phyloP scores from a whole-genome alignment of 495 filamentous ascomycete genomes.

The Penicillium crystallinum region DNA sequence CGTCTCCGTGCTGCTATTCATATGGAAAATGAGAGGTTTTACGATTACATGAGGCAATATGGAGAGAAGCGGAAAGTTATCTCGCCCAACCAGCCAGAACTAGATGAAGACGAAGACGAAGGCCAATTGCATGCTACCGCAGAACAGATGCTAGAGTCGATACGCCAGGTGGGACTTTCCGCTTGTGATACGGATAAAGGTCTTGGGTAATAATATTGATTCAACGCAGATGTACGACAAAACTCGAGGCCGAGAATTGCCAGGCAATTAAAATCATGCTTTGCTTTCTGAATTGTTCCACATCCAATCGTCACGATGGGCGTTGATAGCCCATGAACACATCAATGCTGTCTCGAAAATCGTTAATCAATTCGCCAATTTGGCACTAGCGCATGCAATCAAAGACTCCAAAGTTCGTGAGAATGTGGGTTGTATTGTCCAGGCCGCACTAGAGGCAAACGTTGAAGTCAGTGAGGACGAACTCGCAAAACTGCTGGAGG shows the following conservation, averaged over 20 bases:
- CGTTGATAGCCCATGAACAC: constrained; percentile 11
- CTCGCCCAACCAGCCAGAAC: neutral
- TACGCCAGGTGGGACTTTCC: constrained; percentile 5
- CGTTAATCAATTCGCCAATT: constrained; percentile 13
- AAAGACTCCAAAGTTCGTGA: constrained; percentile 24
- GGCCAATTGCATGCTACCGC: constrained; percentile 3
- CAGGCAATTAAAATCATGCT: constrained; percentile 42
- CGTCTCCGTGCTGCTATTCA: constrained; percentile 22
- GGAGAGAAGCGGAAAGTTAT: constrained; percentile 16
- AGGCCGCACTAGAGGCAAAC: constrained; percentile 11
- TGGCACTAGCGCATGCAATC: constrained; percentile 9
- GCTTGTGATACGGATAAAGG: neutral
- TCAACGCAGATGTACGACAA: constrained; percentile 14
- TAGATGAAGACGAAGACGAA: neutral
- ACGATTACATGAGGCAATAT: constrained; percentile 15
- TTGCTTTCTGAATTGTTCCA: constrained; percentile 36
- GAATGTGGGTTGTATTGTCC: constrained; percentile 22
- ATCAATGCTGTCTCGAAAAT: constrained; percentile 8
- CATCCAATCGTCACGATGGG: constrained; percentile 31
- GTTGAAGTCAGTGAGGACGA: constrained; percentile 22
- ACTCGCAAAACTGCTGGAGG: constrained; percentile 21
- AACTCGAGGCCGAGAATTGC: constrained; percentile 34
- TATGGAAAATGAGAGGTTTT: constrained; percentile 19
- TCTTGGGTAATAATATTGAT: neutral
- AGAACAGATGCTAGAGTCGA: constrained; percentile 12